Conservation (phyloP, 179 eudicot species). For the Beta lomatogona region DNA sequence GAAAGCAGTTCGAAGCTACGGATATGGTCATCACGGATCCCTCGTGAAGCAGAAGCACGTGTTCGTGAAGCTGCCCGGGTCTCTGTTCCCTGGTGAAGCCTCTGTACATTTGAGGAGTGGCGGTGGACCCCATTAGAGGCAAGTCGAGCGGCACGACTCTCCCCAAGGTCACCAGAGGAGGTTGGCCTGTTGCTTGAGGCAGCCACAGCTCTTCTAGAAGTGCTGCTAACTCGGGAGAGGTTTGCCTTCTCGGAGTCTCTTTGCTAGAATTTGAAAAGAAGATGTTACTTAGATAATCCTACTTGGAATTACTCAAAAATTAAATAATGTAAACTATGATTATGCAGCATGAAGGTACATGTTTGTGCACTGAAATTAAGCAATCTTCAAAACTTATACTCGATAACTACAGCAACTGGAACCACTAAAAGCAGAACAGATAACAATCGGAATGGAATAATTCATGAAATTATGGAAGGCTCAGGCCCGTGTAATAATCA, state of each 20-base stretch:
- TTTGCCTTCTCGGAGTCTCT: conserved; percentile 49
- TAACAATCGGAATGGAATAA: not conserved
- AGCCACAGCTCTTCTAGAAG: conserved; percentile 62
- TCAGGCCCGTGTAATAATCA: not conserved
- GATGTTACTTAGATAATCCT: not conserved
- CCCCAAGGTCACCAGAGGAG: conserved; percentile 62
- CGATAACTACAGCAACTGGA: not conserved
- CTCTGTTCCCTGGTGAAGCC: conserved; percentile 58
- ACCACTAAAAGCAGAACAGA: not conserved
- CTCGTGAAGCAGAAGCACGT: conserved; percentile 54
- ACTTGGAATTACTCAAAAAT: not conserved
- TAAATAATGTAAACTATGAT: not conserved
- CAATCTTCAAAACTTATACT: not conserved
- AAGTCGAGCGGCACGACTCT: conserved; percentile 52
- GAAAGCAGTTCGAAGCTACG: conserved; percentile 89
- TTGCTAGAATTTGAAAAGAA: conserved; percentile 42
- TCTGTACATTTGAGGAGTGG: conserved; percentile 57
- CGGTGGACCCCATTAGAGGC: conserved; percentile 44
- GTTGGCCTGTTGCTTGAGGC: conserved; percentile 61
- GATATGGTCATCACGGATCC: conserved; percentile 67
- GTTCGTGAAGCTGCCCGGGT: conserved; percentile 56
- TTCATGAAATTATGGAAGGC: too few species aligned
- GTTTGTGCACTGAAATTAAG: not conserved
- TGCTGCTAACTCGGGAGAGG: conserved; percentile 62
- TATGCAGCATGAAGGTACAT: not conserved